These are phyloP conservation scores for Phyllosticta capitalensis DNA, from an alignment of 2,329 filamentous ascomycete genomes.

Conservation along the genomic window DNA sequence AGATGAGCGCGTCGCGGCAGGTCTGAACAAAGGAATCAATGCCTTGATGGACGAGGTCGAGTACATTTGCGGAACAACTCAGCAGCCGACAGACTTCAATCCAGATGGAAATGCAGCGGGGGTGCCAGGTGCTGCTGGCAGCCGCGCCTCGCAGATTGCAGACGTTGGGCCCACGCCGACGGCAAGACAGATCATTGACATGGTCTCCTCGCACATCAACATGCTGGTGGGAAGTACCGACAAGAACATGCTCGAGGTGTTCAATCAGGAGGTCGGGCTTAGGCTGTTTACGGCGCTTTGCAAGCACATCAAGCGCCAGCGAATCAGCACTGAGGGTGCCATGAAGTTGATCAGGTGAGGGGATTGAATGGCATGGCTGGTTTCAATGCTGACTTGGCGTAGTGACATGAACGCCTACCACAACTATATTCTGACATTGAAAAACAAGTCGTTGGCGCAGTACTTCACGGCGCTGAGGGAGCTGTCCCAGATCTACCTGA, in stretches of 20 bases:
- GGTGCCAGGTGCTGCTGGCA: slow-evolving; percentile 23
- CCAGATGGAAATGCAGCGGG: slow-evolving; percentile 34
- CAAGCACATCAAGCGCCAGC: slow-evolving; percentile 95
- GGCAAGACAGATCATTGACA: slow-evolving; percentile 68
- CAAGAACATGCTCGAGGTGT: slow-evolving; percentile 96
- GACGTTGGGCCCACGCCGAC: slow-evolving; percentile 70
- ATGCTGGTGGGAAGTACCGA: slow-evolving; percentile 95
- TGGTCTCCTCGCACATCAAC: slow-evolving; percentile 78
- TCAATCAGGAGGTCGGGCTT: slow-evolving; percentile 93
- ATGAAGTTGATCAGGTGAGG: slow-evolving; percentile 71
- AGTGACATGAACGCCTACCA: slow-evolving; percentile 95
- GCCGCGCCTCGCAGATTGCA: slow-evolving; percentile 25
- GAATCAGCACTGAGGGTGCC: slow-evolving; percentile 79
- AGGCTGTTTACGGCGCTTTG: slow-evolving; percentile 85
- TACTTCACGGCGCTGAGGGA: slow-evolving; percentile 91
- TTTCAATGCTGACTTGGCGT: slow-evolving; percentile 2
- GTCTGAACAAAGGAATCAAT: slow-evolving; percentile 94
- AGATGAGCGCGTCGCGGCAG: slow-evolving; percentile 90
- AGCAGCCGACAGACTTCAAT: slow-evolving; percentile 83
- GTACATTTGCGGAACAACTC: slow-evolving; percentile 82
- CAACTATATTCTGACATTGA: slow-evolving; percentile 69
- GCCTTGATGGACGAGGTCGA: slow-evolving; percentile 98
- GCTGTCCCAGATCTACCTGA: slow-evolving; percentile 89
- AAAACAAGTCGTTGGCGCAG: slow-evolving; percentile 71
- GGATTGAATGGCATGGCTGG: not conserved